Evolutionary conservation across 345 rosid species (phyloP).

Genomic region (Populus simonii): DNA sequence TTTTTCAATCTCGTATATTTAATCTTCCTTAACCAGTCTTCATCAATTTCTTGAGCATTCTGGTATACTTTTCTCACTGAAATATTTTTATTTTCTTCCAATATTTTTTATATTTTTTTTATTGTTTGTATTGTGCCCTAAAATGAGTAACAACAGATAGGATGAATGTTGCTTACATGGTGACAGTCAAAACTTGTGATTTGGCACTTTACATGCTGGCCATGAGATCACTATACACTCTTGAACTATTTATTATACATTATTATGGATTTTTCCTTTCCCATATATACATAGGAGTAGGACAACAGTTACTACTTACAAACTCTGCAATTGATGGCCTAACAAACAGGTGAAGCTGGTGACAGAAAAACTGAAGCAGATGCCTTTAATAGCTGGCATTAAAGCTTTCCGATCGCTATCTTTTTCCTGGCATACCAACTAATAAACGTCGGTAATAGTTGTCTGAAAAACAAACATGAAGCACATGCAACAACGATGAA

Average conservation of each 20-base stretch:
- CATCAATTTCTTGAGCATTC: too few species aligned
- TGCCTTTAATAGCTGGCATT: constrained; percentile 11
- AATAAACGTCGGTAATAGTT: neutral
- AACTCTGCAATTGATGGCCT: constrained; percentile 11
- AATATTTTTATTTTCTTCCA: too few species aligned
- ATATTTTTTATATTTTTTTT: too few species aligned
- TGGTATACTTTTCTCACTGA: too few species aligned
- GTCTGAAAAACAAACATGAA: neutral
- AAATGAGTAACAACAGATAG: too few species aligned
- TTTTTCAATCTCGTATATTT: too few species aligned
- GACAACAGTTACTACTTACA: constrained; percentile 8
- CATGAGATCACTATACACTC: constrained; percentile 11
- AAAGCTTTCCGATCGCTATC: neutral
- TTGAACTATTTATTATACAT: neutral
- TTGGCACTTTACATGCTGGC: constrained; percentile 1
- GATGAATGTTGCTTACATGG: too few species aligned
- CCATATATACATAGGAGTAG: constrained; percentile 16
- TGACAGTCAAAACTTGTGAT: constrained; percentile 13
- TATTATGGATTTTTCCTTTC: neutral
- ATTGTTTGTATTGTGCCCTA: too few species aligned
- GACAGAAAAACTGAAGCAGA: neutral
- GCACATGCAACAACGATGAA: neutral
- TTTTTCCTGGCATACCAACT: neutral
- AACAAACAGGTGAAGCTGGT: neutral
- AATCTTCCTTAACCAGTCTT: too few species aligned